Percentiles rank a stretch among this genome's conserved stretches.
These are phyloP conservation scores for Suhomyces pyralidae DNA, from an alignment of 805 yeast genomes.

Conservation along the genomic window DNA sequence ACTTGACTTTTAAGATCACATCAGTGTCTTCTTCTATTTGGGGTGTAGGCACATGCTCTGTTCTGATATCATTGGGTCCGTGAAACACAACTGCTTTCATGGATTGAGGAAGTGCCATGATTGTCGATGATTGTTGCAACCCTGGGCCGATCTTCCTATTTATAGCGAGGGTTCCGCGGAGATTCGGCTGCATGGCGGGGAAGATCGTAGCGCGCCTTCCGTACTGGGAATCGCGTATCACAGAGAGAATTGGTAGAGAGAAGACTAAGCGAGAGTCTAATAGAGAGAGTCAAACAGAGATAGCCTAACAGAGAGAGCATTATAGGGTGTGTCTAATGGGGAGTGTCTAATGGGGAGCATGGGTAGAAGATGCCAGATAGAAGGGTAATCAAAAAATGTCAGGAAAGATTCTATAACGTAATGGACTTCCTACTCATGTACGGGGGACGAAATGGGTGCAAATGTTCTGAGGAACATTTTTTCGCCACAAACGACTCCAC, in stretches of 20 bases:
- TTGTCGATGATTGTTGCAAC: background rate
- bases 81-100: constrained; percentile 53
- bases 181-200: background rate
- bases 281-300: too few relatives aligned
- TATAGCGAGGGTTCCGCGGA: background rate
- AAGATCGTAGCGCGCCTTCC: background rate
- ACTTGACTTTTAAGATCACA: constrained; percentile 46
- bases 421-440: too few relatives aligned
- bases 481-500: background rate
- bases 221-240: background rate
- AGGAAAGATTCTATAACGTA: background rate
- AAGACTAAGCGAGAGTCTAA: background rate
- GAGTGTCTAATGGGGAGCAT: too few relatives aligned
- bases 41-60: constrained; percentile 42
- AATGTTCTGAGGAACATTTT: background rate
- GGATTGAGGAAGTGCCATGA: constrained; percentile 10
- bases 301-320: too few relatives aligned
- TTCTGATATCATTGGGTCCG: constrained; percentile 41
- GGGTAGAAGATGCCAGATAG: too few relatives aligned
- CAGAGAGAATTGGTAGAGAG: background rate
- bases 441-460: background rate
- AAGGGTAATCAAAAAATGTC: too few relatives aligned
- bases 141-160: background rate
- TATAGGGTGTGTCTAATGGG: too few relatives aligned
- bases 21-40: constrained; percentile 34